A percentile compares a stretch with the other conserved stretches of the same genome.
Evolutionary conservation across 805 yeast species (phyloP).

Genomic region (Pichia exigua): DNA sequence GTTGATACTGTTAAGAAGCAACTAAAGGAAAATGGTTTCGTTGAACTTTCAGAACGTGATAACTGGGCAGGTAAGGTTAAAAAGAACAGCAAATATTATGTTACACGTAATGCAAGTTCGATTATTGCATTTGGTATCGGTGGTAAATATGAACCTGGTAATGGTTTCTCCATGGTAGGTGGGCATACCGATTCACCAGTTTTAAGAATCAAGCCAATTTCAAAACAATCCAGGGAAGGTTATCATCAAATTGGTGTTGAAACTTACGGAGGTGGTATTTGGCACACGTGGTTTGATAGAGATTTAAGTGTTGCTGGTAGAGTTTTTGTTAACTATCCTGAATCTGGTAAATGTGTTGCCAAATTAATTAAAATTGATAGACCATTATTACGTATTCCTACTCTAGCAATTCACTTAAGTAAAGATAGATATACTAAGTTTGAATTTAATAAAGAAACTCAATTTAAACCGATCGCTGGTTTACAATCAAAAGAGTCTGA

Average conservation of each 20-base stretch:
- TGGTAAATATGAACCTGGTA: conserved; percentile 60
- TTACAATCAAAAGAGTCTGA: conserved; percentile 18
- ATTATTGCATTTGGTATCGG: conserved; percentile 85
- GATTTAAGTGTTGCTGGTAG: conserved; percentile 90
- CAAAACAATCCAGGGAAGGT: conserved; percentile 63
- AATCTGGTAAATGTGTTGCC: conserved; percentile 45
- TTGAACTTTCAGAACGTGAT: conserved; percentile 62
- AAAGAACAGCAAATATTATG: conserved; percentile 64
- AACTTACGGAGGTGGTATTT: conserved; percentile 90
- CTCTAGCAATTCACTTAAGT: conserved; percentile 87
- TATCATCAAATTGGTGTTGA: conserved; percentile 89
- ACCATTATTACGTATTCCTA: conserved; percentile 87
- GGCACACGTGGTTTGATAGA: conserved; percentile 97
- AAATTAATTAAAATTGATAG: conserved; percentile 70
- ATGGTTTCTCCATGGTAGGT: conserved; percentile 83
- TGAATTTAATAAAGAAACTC: conserved; percentile 84
- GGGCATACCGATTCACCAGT: conserved; percentile 96
- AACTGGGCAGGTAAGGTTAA: conserved; percentile 54
- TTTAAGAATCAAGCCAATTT: conserved; percentile 79
- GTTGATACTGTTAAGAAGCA: conserved; percentile 56
- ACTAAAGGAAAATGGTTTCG: conserved; percentile 57
- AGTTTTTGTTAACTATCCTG: conserved; percentile 54
- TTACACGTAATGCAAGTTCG: conserved; percentile 86
- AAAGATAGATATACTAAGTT: conserved; percentile 70
- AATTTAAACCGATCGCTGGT: conserved; percentile 82